A percentile compares a stretch with the other conserved stretches of the same genome.
These are phyloP conservation scores for Dryas alaskensis DNA, from an alignment of 306 rosid species.

Conservation along the genomic window DNA sequence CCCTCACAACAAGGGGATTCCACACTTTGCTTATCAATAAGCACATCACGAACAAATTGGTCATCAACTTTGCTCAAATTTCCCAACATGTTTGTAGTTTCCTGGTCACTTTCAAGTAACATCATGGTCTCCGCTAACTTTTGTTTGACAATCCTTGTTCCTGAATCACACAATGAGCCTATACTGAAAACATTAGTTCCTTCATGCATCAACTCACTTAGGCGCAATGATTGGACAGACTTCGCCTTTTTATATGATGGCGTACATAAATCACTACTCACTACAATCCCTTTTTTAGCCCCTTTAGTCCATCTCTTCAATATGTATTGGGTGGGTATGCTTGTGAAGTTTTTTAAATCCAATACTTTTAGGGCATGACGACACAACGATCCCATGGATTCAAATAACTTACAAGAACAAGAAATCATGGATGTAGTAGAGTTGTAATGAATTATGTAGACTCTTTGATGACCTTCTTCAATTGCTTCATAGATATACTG, in stretches of 20 bases:
- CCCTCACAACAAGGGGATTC: constrained; percentile 1
- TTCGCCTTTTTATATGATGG: not conserved
- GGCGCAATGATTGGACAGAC: not conserved
- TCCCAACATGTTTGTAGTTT: not conserved
- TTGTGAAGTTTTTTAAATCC: constrained; percentile 18
- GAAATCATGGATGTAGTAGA: not conserved
- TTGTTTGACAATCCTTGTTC: constrained; percentile 5
- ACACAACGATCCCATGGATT: constrained; percentile 22
- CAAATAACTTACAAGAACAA: constrained; percentile 29
- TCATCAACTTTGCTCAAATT: not conserved
- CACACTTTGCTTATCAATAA: not conserved
- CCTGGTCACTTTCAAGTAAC: constrained; percentile 6
- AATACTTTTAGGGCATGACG: constrained; percentile 29
- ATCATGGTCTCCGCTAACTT: not conserved
- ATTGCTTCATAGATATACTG: not conserved
- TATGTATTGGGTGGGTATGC: constrained; percentile 19
- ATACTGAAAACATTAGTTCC: constrained; percentile 8
- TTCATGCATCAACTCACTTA: constrained; percentile 18
- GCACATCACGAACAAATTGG: not conserved
- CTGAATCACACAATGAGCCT: constrained; percentile 8
- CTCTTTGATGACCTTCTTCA: constrained; percentile 18
- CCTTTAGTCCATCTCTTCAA: constrained; percentile 26
- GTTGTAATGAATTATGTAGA: constrained; percentile 13
- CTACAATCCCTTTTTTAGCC: constrained; percentile 24
- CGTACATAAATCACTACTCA: not conserved